Conservation (phyloP, 352 stramenopile species). For the Globisporangium solare region DNA sequence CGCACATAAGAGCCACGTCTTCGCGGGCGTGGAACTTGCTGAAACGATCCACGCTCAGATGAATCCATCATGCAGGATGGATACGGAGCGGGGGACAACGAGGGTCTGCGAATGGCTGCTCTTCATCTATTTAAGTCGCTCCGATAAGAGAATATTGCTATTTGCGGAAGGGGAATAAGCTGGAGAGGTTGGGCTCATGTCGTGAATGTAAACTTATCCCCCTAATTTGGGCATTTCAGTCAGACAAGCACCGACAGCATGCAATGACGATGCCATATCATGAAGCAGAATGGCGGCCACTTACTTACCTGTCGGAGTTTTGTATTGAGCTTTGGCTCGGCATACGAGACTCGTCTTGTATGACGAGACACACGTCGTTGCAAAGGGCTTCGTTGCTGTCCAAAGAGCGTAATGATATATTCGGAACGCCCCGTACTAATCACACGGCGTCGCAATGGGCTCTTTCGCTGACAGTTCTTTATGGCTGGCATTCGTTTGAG, state of each 20-base stretch:
- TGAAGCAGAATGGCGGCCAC: not conserved
- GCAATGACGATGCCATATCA: too few relatives aligned
- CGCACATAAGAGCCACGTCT: slow-evolving; percentile 3
- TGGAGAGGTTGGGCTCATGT: slow-evolving; percentile 26
- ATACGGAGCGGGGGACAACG: too few relatives aligned
- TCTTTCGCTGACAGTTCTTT: slow-evolving; percentile 14
- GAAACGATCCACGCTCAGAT: slow-evolving; percentile 1
- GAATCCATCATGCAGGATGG: too few relatives aligned
- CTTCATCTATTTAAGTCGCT: slow-evolving; percentile 1
- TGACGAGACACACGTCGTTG: slow-evolving; percentile 23
- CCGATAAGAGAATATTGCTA: slow-evolving; percentile 3
- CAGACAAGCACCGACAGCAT: not conserved
- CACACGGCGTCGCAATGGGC: slow-evolving; percentile 10
- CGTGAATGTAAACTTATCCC: slow-evolving; percentile 77
- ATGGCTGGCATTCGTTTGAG: slow-evolving; percentile 22
- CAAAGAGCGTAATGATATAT: slow-evolving; percentile 15
- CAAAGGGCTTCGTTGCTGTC: slow-evolving; percentile 18
- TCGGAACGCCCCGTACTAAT: slow-evolving; percentile 14
- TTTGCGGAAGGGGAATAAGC: slow-evolving; percentile 8
- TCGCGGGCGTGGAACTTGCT: not conserved
- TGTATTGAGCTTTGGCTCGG: slow-evolving; percentile 70
- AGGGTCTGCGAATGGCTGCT: slow-evolving; percentile 5
- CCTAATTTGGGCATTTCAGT: slow-evolving; percentile 31
- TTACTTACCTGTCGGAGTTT: slow-evolving; percentile 69
- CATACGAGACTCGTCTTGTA: slow-evolving; percentile 48